Conservation (phyloP, 371 early-diverging fungal species). For the Mortierella sp. region DNA sequence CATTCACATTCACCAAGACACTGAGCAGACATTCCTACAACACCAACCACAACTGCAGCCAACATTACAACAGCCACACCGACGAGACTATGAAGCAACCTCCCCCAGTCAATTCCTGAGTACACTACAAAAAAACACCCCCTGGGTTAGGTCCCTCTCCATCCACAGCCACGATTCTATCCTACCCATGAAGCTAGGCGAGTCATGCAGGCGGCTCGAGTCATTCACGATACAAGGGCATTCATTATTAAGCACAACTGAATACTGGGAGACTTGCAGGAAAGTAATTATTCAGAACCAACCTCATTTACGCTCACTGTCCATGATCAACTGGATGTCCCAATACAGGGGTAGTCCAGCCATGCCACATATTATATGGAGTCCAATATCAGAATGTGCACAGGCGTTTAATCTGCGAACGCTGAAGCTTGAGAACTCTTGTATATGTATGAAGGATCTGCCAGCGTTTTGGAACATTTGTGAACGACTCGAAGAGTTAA, state of each 20-base stretch:
- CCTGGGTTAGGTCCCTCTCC: conserved; percentile 1
- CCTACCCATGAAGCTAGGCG: background rate
- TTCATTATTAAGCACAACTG: background rate
- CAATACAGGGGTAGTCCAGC: background rate
- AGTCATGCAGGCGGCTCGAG: background rate
- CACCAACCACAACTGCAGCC: background rate
- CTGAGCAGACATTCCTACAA: background rate
- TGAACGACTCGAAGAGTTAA: background rate
- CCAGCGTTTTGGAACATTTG: background rate
- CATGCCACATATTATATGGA: background rate
- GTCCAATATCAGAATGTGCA: background rate
- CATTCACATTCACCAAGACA: conserved; percentile 1
- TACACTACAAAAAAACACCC: background rate
- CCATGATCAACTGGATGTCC: conserved; percentile 4
- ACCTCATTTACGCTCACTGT: background rate
- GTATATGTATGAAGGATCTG: background rate
- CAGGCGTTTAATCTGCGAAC: background rate
- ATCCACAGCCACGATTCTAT: conserved; percentile 5
- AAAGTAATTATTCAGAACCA: background rate
- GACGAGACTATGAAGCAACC: background rate
- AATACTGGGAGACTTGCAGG: conserved; percentile 2
- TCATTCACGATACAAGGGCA: background rate
- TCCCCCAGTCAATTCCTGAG: background rate
- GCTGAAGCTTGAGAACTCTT: background rate
- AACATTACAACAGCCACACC: background rate